Conservation (phyloP, 2,329 filamentous ascomycete genomes). For the Plenodomus lindquistii region DNA sequence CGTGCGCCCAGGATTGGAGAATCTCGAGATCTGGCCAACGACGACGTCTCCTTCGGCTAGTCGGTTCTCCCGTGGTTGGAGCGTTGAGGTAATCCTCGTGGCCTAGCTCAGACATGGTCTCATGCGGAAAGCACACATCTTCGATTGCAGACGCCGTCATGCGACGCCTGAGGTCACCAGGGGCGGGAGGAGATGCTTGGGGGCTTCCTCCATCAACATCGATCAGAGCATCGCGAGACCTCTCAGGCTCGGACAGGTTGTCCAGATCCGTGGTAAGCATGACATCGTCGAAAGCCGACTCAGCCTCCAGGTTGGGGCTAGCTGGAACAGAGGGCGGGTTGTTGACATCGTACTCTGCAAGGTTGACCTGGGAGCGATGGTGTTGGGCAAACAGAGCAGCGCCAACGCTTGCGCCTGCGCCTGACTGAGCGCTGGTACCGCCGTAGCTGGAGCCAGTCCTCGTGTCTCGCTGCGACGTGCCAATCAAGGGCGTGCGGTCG, state of each 20-base stretch:
- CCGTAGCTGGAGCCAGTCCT: slow-evolving; percentile 43
- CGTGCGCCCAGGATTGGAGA: slow-evolving; percentile 84
- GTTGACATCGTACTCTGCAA: slow-evolving; percentile 63
- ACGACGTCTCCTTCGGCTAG: slow-evolving; percentile 53
- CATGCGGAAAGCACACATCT: slow-evolving; percentile 90
- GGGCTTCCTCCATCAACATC: slow-evolving; percentile 60
- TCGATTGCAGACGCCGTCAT: slow-evolving; percentile 68
- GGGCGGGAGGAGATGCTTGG: slow-evolving; percentile 37
- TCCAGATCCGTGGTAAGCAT: slow-evolving; percentile 70
- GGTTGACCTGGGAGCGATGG: slow-evolving; percentile 36
- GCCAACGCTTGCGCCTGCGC: neutral
- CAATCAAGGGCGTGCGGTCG: slow-evolving; percentile 61
- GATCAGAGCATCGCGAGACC: slow-evolving; percentile 53
- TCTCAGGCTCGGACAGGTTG: slow-evolving; percentile 21
- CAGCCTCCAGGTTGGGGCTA: slow-evolving; percentile 59
- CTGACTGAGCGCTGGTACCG: slow-evolving; percentile 17
- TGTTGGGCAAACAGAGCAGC: slow-evolving; percentile 22
- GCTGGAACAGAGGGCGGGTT: slow-evolving; percentile 66
- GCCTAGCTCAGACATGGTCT: slow-evolving; percentile 76
- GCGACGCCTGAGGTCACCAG: slow-evolving; percentile 36
- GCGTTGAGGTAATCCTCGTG: slow-evolving; percentile 69
- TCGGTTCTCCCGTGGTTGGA: slow-evolving; percentile 50
- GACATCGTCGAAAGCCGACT: slow-evolving; percentile 61
- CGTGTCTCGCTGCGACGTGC: slow-evolving; percentile 40
- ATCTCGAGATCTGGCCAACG: slow-evolving; percentile 86